Percentiles rank a stretch among this genome's conserved stretches.
Conservation (phyloP, 2,329 filamentous ascomycete species). For the Phoma sp. region DNA sequence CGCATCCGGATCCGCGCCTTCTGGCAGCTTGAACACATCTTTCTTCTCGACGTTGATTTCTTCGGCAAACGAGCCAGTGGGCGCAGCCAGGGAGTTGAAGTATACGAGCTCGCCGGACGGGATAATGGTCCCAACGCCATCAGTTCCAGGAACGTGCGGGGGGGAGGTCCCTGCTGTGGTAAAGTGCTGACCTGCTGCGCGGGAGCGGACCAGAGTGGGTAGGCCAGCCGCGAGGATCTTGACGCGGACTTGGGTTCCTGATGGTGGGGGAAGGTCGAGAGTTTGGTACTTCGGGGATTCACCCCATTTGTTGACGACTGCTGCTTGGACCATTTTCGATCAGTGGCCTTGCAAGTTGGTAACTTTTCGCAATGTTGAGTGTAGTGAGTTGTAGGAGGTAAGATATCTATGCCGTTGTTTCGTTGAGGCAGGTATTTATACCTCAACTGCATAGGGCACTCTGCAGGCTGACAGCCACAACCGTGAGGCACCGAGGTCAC, state of each 20-base stretch:
- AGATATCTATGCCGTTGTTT: too few species aligned
- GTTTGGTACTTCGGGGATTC: constrained; percentile 43
- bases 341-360: background rate
- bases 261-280: constrained; percentile 48
- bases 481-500: too few species aligned
- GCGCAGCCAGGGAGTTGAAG: constrained; percentile 52
- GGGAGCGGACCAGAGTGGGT: constrained; percentile 62
- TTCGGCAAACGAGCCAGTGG: constrained; percentile 57
- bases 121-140: constrained; percentile 60
- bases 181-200: constrained; percentile 65
- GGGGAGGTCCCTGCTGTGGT: constrained; percentile 55
- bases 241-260: constrained; percentile 55
- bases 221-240: constrained; percentile 61
- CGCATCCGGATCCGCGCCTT: constrained; percentile 56
- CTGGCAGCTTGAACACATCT: constrained; percentile 53
- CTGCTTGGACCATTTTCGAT: constrained; percentile 52
- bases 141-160: constrained; percentile 62
- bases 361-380: too few species aligned
- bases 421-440: too few species aligned
- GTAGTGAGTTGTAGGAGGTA: too few species aligned
- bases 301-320: constrained; percentile 53
- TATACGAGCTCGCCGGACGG: constrained; percentile 60
- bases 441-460: too few species aligned
- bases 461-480: too few species aligned
- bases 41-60: constrained; percentile 57